Evolutionary conservation across 2,329 filamentous ascomycete species (phyloP).

Genomic region (Botryosphaeria dothidea): DNA sequence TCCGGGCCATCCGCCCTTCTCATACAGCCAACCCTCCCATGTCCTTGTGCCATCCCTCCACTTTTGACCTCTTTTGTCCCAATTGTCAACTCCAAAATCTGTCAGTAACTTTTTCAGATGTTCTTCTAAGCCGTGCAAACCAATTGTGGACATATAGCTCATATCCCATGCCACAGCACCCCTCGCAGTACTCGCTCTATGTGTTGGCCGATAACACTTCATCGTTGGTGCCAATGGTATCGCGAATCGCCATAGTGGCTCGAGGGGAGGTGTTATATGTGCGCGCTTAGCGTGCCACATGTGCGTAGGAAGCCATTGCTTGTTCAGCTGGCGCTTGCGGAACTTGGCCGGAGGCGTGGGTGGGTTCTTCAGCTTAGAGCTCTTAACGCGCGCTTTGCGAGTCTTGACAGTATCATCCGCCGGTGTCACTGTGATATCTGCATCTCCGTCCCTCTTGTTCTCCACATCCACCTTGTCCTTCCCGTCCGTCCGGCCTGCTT

Average conservation of each 20-base stretch:
- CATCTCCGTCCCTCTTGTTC: constrained; percentile 27
- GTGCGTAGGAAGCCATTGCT: constrained; percentile 94
- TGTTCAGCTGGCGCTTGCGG: constrained; percentile 80
- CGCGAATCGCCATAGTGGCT: constrained; percentile 87
- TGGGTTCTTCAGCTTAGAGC: constrained; percentile 66
- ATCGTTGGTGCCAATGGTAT: constrained; percentile 82
- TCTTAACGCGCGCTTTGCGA: constrained; percentile 66
- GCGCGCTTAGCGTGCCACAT: constrained; percentile 91
- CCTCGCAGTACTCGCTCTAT: constrained; percentile 72
- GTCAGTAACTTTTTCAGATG: constrained; percentile 68
- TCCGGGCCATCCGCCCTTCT: constrained; percentile 54
- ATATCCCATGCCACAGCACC: constrained; percentile 89
- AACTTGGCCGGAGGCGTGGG: constrained; percentile 68
- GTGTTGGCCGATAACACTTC: constrained; percentile 86
- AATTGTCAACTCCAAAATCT: constrained; percentile 63
- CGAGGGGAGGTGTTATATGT: constrained; percentile 76
- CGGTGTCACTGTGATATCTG: constrained; percentile 30
- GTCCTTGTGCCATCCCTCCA: constrained; percentile 67
- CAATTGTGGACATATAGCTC: constrained; percentile 89
- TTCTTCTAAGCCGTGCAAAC: constrained; percentile 66
- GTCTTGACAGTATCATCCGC: constrained; percentile 25
- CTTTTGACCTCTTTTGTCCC: constrained; percentile 64
- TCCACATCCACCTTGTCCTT: constrained; percentile 34
- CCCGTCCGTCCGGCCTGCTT: constrained; percentile 39
- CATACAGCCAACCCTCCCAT: constrained; percentile 60